A percentile compares a stretch with the other conserved stretches of the same genome.
Evolutionary conservation across 345 rosid species (phyloP).

Genomic region (thale cress (Arabidopsis thaliana)): TAIR10.1 NC_003076.8:24807501-24808000

Average conservation of each 20-base stretch:
- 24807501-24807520: neutral
- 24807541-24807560: slow-evolving; percentile 76
- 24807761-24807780: slow-evolving; percentile 81
- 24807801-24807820: slow-evolving; percentile 74
- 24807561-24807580: slow-evolving; percentile 64
- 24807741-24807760: slow-evolving; percentile 63
- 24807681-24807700: slow-evolving; percentile 56
- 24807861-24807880: slow-evolving; percentile 61
- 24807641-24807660: slow-evolving; percentile 74
- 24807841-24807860: slow-evolving; percentile 61
- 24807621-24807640: slow-evolving; percentile 77
- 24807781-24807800: slow-evolving; percentile 82
- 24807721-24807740: slow-evolving; percentile 35
- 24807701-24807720: slow-evolving; percentile 48
- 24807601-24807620: slow-evolving; percentile 86
- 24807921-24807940: neutral
- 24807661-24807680: slow-evolving; percentile 68
- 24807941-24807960: neutral
- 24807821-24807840: slow-evolving; percentile 85
- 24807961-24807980: neutral
- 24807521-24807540: slow-evolving; percentile 53
- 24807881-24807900: slow-evolving; percentile 55
- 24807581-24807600: slow-evolving; percentile 46
- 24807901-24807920: slow-evolving; percentile 28
- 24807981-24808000: slow-evolving; percentile 6